phyloP scores from a whole-genome alignment of 2,329 filamentous ascomycete genomes.

The Colletotrichum coccodes region DNA sequence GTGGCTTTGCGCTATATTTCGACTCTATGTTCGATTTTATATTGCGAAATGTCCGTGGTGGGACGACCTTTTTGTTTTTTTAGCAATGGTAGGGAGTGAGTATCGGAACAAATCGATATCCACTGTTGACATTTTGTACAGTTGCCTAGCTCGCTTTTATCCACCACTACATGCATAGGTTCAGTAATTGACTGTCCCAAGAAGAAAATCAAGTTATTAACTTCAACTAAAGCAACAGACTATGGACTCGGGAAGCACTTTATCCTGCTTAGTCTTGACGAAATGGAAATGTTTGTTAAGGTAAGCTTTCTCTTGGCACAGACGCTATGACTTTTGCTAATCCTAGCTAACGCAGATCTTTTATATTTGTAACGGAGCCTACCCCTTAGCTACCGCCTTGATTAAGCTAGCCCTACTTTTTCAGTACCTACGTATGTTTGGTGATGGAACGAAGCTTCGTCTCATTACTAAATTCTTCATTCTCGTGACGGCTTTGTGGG shows the following conservation, averaged over 20 bases:
- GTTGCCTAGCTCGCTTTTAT: constrained; percentile 20
- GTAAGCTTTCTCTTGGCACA: no score
- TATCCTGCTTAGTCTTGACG: constrained; percentile 26
- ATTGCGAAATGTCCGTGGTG: constrained; percentile 28
- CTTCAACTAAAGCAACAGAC: neutral
- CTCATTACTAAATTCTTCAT: constrained; percentile 36
- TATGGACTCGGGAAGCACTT: constrained; percentile 9
- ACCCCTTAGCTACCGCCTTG: constrained; percentile 34
- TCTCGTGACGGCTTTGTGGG: constrained; percentile 42
- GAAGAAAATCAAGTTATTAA: no score
- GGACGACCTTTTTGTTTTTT: constrained; percentile 35
- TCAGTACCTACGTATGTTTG: constrained; percentile 35
- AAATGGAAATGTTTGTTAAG: no score
- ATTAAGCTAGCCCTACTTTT: constrained; percentile 36
- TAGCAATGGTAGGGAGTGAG: constrained; percentile 22
- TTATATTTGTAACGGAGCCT: constrained; percentile 33
- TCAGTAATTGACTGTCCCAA: neutral
- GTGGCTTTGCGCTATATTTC: constrained; percentile 30
- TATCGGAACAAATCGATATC: neutral
- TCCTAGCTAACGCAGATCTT: no score
- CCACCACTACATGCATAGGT: constrained; percentile 10
- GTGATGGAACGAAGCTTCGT: constrained; percentile 20
- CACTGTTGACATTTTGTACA: no score
- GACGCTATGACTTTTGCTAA: no score
- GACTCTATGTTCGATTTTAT: constrained; percentile 32